Base-by-base conservation (phyloP, 352 stramenopile species). In the Hyaloperonospora arabidopsidis region DNA sequence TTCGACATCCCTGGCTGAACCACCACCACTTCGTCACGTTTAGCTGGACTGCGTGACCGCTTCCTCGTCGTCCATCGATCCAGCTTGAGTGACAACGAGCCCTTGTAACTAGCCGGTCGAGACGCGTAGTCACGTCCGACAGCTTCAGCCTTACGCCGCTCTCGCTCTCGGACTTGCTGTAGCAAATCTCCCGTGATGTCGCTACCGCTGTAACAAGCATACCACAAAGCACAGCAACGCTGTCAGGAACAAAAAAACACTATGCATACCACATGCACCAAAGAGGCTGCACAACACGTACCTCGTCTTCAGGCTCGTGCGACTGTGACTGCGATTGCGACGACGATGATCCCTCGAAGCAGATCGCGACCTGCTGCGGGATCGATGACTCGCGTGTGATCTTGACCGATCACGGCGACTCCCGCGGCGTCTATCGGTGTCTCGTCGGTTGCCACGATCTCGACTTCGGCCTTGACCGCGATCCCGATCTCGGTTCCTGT, bases 51-150 rank as follows among this genome's bases (percentile, higher is more conserved):
- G 18, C 70, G 75, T 7, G 76, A 86, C 32, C 75, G 67, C 43
- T 84, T 76, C 12, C 79, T 68, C 3, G 68, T 90, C 45, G 86
- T 96, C 64, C 78, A 96, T 0, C 82, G 84, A 57, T 97, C 89
- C 2, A 93, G 63, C 52, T 96, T 96, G 36, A 97, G 72, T 40
- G 87, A 96, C 6, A 97, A 65, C 23, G 84, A 95, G 14, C 90
- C 89, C 65, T 97, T 96, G 67, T 97, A 98, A 49, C 86, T 95
- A 14, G 79, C 72, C 0, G 92, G 92, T 14, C 83, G 85, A n/a
- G 85, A 72, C 2, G 85, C 87, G 50, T 97, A 97, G 58, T 96
- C 89, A 22, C 81, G 90, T 5, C 87, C 85, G 6, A 93, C 84
- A 0, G 89, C 86, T 22, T 90, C 77, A 21, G 84, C 88, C 58